Evolutionary conservation across 2,329 filamentous ascomycete genomes (phyloP).

Genomic region (Fusarium pininemorale): DNA sequence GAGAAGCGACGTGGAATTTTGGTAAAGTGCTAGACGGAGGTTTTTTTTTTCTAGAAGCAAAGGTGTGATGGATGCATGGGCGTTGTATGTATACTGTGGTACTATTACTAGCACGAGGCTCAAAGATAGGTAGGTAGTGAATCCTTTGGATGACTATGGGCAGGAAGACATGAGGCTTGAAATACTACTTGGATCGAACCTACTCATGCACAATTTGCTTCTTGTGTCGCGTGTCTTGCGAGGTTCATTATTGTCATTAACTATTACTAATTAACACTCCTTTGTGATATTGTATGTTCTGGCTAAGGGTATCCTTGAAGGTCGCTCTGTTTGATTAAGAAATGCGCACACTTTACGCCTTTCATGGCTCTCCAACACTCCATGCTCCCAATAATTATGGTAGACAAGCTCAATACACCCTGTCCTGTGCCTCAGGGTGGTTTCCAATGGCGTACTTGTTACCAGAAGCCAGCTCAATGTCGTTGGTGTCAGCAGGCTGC

Average conservation of each 20-base stretch:
- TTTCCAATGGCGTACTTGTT: constrained; percentile 34
- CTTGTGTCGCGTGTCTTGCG: neutral
- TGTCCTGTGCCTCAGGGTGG: constrained; percentile 28
- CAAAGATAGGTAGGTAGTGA: neutral
- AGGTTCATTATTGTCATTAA: neutral
- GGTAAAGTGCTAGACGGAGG: constrained; percentile 74
- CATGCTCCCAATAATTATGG: neutral
- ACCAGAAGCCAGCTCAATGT: constrained; percentile 43
- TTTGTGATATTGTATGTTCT: neutral
- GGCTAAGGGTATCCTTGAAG: constrained; percentile 18
- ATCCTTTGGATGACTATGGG: constrained; percentile 11
- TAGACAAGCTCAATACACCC: constrained; percentile 16
- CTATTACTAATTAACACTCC: constrained; percentile 10
- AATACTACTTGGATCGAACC: neutral
- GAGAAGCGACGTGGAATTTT: constrained; percentile 85
- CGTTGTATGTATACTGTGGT: constrained; percentile 27
- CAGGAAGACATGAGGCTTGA: neutral
- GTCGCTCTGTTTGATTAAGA: neutral
- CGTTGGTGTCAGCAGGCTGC: constrained; percentile 30
- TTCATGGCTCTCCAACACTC: neutral
- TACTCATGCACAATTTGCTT: neutral
- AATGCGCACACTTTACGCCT: neutral
- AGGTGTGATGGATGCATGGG: neutral
- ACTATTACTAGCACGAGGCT: constrained; percentile 11
- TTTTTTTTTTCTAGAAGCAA: neutral